Conservation (phyloP, 129 eudicot genomes). For the Deinandra increscens region DNA sequence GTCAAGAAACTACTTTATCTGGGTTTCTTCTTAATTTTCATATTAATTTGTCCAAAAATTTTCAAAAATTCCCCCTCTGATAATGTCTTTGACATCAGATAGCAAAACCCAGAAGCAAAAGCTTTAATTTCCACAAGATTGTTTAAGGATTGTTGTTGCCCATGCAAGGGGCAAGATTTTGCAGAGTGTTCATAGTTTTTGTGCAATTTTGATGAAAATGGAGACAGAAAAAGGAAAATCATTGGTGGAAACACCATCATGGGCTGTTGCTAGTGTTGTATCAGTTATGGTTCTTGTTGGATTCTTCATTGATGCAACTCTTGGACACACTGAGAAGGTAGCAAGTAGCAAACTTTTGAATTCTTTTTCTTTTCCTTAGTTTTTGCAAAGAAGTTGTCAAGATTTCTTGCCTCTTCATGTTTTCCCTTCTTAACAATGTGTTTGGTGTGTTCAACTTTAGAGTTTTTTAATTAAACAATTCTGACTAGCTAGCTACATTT, state of each 20-base stretch:
- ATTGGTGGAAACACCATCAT: conserved; percentile 78
- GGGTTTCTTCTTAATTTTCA: conserved; percentile 15
- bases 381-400: too few species aligned
- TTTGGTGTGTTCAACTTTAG: conserved; percentile 17
- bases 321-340: conserved; percentile 67
- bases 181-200: conserved; percentile 16
- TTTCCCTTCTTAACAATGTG: background rate
- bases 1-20: background rate
- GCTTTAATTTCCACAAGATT: conserved; percentile 3
- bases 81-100: conserved; percentile 4
- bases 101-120: conserved; percentile 14
- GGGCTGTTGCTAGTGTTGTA: conserved; percentile 91
- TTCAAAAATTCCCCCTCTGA: background rate
- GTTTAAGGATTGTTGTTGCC: conserved; percentile 7
- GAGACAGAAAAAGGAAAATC: conserved; percentile 55
- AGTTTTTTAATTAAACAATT: background rate
- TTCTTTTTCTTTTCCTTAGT: background rate
- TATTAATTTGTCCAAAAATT: conserved; percentile 19
- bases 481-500: background rate
- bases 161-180: conserved; percentile 26
- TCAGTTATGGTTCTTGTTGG: conserved; percentile 66
- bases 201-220: conserved; percentile 25
- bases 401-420: background rate
- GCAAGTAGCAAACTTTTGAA: background rate
- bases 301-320: conserved; percentile 45